Percentiles rank a stretch among this genome's conserved stretches.
phyloP scores from a whole-genome alignment of 306 rosid species.

The Rubus parviflorus region DNA sequence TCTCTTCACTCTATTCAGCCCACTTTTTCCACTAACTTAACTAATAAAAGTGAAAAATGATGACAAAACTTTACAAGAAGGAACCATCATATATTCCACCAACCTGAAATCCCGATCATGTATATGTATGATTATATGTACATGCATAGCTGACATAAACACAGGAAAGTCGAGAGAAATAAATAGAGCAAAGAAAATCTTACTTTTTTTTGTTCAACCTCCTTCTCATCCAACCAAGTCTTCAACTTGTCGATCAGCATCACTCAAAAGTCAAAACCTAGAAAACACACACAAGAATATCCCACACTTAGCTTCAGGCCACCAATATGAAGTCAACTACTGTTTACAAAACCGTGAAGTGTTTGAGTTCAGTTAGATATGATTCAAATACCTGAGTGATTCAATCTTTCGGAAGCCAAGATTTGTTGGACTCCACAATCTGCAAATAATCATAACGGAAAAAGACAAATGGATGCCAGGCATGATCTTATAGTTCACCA shows the following conservation, averaged over 20 bases:
- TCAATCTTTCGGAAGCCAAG: slow-evolving; percentile 79
- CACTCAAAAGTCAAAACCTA: slow-evolving; percentile 66
- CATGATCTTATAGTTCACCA: not conserved
- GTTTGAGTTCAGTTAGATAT: slow-evolving; percentile 2
- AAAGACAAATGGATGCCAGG: slow-evolving; percentile 10
- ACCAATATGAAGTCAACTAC: not conserved
- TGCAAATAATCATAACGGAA: slow-evolving; percentile 35
- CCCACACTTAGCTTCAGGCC: slow-evolving; percentile 10
- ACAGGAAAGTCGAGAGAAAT: slow-evolving; percentile 5
- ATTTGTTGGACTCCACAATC: slow-evolving; percentile 65
- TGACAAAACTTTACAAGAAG: not conserved
- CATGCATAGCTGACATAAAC: not conserved
- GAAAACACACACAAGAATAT: slow-evolving; percentile 24
- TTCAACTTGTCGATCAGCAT: slow-evolving; percentile 65
- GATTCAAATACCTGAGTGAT: slow-evolving; percentile 62
- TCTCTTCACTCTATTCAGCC: slow-evolving; percentile 13
- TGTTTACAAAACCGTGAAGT: not conserved
- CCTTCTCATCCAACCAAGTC: slow-evolving; percentile 80
- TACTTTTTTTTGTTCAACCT: slow-evolving; percentile 83
- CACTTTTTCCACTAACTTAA: not conserved
- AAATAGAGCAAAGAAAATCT: slow-evolving; percentile 27
- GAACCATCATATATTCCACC: slow-evolving; percentile 10
- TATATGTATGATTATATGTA: not conserved
- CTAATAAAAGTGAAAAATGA: slow-evolving; percentile 3
- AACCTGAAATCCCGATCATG: slow-evolving; percentile 90